A percentile compares a stretch with the other conserved stretches of the same genome.
Evolutionary conservation across 176 grass and related monocot species (phyloP).

Genomic region (Lolium rigidum): DNA sequence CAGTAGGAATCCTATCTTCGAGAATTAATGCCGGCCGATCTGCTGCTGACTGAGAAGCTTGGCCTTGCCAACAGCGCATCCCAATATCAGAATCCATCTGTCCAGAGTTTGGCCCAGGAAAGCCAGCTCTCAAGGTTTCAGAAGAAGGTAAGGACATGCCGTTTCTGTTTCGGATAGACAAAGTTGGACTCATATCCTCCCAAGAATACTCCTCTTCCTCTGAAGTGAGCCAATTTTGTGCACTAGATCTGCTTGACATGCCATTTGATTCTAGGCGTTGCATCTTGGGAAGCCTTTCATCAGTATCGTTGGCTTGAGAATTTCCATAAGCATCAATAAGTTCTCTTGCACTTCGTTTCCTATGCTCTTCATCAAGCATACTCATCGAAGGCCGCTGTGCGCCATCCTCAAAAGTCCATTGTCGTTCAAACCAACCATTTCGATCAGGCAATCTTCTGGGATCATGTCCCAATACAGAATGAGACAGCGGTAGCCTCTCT

Average conservation of each 20-base stretch:
- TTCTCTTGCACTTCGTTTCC: conserved; percentile 77
- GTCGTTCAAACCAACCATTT: conserved; percentile 53
- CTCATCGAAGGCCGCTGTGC: conserved; percentile 31
- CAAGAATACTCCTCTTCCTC: conserved; percentile 97
- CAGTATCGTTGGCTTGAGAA: conserved; percentile 65
- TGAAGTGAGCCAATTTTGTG: conserved; percentile 77
- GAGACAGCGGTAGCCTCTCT: conserved; percentile 58
- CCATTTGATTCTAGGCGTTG: conserved; percentile 75
- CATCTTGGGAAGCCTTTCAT: conserved; percentile 73
- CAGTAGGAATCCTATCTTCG: conserved; percentile 63
- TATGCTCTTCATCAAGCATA: conserved; percentile 71
- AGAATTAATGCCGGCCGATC: conserved; percentile 52
- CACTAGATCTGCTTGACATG: conserved; percentile 47
- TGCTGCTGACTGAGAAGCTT: conserved; percentile 47
- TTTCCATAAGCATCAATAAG: conserved; percentile 98
- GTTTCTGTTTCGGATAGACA: conserved; percentile 68
- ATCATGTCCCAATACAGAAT: conserved; percentile 55
- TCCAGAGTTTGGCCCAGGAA: conserved; percentile 56
- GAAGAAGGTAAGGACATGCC: conserved; percentile 41
- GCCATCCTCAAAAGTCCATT: conserved; percentile 48
- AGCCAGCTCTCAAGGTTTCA: conserved; percentile 51
- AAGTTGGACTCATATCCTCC: conserved; percentile 99
- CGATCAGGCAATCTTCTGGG: conserved; percentile 54
- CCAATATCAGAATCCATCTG: conserved; percentile 58
- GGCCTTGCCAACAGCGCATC: conserved; percentile 64